Evolutionary conservation across 1,284 basidiomycete genomes (phyloP), one percentile per base, ranked within the genome.

Genomic region (Hortiboletus rubellus): DNA sequence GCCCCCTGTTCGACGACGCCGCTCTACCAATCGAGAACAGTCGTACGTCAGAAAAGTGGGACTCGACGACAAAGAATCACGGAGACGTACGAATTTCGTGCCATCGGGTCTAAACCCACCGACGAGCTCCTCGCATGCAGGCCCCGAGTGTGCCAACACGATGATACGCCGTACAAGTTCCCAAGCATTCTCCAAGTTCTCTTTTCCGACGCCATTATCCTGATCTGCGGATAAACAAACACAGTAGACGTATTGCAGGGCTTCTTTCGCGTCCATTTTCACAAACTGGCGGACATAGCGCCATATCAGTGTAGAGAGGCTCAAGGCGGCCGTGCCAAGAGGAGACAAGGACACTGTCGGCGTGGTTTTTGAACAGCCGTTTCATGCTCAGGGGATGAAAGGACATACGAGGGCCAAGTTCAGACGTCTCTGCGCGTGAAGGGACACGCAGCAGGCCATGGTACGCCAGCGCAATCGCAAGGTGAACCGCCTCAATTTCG

Each of bases 241-340:
- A 59, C 93, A 91, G 71, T 96, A 96, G 40, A 98, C 90, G 67
- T 99, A 99, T 75, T 98, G 94, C 54, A 99, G 76, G 1, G 96
- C 97, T 62, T 96, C 92, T 66, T 92, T 88, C 0, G 95, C 89
- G 66, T 97, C 96, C 79, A 93, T 85, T 72, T 90, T 91, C 46
- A 92, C 89, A 72, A 98, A 97, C 55, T 89, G 91, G 37, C 93
- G 86, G 48, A 97, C 86, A 72, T 99, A 98, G 17, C 94, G 89
- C 84, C 95, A 95, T 60, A 97, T 85, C 37, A 98, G 74, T 24
- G 92, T 91, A 2, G 92, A 86, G 50, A 98, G 82, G 69, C 91
- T 93, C 58, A 99, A 77, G 14, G 86, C 82, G 1, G 87, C 86
- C 15, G 83, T 83, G n/a, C 77, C 73, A 27, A 77, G 76, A 18